These are phyloP conservation scores for Fraxinus sp. DNA, from an alignment of 305 asterid genomes.

Conservation along the genomic window DNA sequence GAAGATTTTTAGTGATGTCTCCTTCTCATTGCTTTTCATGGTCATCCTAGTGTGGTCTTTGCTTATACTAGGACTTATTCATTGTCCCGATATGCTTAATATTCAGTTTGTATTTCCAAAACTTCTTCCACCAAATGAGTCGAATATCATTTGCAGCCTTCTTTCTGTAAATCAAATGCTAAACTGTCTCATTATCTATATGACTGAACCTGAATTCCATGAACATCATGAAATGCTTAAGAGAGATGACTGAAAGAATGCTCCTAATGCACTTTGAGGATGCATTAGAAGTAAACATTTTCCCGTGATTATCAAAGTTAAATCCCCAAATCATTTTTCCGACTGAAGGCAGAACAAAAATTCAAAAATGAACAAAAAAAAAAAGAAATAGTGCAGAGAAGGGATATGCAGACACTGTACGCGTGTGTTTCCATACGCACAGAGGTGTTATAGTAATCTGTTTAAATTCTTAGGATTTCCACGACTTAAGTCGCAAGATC, in stretches of 20 bases:
- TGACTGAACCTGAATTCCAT: background rate
- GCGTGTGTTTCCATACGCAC: background rate
- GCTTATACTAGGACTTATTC: background rate
- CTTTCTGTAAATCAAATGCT: background rate
- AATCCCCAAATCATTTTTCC: background rate
- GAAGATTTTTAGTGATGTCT: background rate
- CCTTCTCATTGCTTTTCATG: background rate
- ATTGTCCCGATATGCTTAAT: background rate
- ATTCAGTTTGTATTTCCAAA: background rate
- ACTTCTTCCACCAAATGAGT: background rate
- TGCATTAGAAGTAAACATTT: background rate
- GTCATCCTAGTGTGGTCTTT: background rate
- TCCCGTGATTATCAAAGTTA: background rate
- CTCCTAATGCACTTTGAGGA: background rate
- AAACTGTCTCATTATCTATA: background rate
- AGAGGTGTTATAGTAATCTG: background rate
- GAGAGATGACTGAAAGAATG: background rate
- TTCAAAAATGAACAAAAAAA: too few relatives aligned
- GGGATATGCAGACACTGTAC: background rate
- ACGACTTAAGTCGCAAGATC: background rate
- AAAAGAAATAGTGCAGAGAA: background rate
- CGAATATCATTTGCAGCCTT: background rate
- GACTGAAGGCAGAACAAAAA: background rate
- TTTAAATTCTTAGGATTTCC: background rate
- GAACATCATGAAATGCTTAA: background rate